phyloP scores from a whole-genome alignment of 164 flowering plant genomes.

The Pachysandra terminalis region DNA sequence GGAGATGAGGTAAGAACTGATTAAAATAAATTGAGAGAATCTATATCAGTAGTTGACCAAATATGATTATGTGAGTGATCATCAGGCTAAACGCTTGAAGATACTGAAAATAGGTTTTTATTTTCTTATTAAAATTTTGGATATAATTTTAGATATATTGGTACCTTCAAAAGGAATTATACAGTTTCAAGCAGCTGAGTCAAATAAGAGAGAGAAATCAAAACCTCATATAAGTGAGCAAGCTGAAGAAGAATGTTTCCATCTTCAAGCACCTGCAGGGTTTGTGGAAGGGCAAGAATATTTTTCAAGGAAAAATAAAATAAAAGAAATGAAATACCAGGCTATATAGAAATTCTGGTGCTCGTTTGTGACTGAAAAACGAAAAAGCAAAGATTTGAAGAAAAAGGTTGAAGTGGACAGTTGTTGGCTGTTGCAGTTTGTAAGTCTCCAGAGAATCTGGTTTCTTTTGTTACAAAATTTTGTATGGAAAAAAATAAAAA shows the following conservation, averaged over 20 bases:
- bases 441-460: background rate
- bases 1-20: too few relatives aligned
- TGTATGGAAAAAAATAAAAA: background rate
- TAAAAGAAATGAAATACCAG: background rate
- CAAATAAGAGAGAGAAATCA: background rate
- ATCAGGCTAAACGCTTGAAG: too few relatives aligned
- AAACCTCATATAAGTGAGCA: slow-evolving; percentile 93
- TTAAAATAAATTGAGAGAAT: too few relatives aligned
- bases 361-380: background rate
- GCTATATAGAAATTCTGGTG: background rate
- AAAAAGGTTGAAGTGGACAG: background rate
- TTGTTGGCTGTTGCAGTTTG: background rate
- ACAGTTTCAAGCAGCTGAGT: background rate
- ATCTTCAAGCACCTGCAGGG: slow-evolving; percentile 69
- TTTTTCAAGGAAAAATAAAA: too few relatives aligned
- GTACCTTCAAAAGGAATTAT: background rate
- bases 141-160: background rate
- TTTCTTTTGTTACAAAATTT: too few relatives aligned
- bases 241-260: slow-evolving; percentile 83
- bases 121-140: background rate
- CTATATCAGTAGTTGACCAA: too few relatives aligned
- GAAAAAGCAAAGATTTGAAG: background rate
- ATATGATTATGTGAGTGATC: too few relatives aligned
- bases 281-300: background rate
- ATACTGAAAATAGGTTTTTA: background rate